phyloP scores from a whole-genome alignment of 2,329 filamentous ascomycete species.

The Allantophomopsis cytisporea region DNA sequence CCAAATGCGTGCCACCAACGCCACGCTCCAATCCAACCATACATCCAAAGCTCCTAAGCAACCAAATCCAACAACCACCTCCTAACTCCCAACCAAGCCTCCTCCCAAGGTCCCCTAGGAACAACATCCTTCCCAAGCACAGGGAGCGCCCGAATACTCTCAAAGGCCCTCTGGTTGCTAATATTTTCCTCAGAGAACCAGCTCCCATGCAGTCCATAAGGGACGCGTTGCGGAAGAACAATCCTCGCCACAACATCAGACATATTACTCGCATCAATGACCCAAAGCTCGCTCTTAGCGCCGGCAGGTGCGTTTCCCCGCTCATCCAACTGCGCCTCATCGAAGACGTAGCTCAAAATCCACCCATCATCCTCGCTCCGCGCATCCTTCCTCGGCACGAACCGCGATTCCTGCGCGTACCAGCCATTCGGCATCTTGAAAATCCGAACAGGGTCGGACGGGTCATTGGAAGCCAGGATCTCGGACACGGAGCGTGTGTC shows the following conservation, averaged over 20 bases:
- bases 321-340: constrained; percentile 46
- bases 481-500: constrained; percentile 40
- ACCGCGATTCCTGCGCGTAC: constrained; percentile 55
- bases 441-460: constrained; percentile 41
- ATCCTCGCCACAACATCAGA: constrained; percentile 42
- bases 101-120: constrained; percentile 2
- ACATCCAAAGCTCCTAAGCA: constrained; percentile 3
- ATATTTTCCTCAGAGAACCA: constrained; percentile 46
- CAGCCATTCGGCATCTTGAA: constrained; percentile 46
- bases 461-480: constrained; percentile 30
- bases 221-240: constrained; percentile 49
- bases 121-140: neutral
- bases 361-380: constrained; percentile 50
- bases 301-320: constrained; percentile 18
- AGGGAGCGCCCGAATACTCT: constrained; percentile 7
- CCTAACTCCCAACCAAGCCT: constrained; percentile 2
- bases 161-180: constrained; percentile 22
- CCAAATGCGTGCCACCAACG: too few relatives aligned
- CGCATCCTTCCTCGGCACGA: constrained; percentile 33
- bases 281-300: constrained; percentile 50
- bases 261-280: constrained; percentile 53
- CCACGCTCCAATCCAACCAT: too few relatives aligned
- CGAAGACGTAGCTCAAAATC: constrained; percentile 56
- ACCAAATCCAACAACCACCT: constrained; percentile 7
- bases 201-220: constrained; percentile 53